A percentile compares a stretch with the other conserved stretches of the same genome.
Evolutionary conservation across 805 yeast species (phyloP).

Genomic region (Maudiozyma barnettii): DNA sequence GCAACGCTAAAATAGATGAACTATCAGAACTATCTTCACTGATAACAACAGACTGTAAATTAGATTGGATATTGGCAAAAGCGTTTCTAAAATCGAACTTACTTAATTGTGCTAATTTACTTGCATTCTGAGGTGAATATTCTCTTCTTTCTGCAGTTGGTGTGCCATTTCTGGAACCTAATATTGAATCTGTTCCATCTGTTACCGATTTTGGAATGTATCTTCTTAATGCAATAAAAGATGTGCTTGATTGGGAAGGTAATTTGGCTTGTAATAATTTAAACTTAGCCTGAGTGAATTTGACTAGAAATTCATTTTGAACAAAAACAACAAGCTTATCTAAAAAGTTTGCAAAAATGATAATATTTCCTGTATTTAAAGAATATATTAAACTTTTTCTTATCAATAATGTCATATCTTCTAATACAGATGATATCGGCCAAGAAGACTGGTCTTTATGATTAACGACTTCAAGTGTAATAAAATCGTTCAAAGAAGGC

Average conservation of each 20-base stretch:
- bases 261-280: slow-evolving; percentile 21
- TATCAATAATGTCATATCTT: slow-evolving; percentile 69
- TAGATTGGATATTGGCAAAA: slow-evolving; percentile 31
- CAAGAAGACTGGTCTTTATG: slow-evolving; percentile 27
- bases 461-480: slow-evolving; percentile 10
- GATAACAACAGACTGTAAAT: slow-evolving; percentile 25
- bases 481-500: slow-evolving; percentile 42
- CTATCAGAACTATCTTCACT: slow-evolving; percentile 24
- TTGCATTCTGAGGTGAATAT: slow-evolving; percentile 4
- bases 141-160: slow-evolving; percentile 10
- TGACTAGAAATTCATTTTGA: slow-evolving; percentile 26
- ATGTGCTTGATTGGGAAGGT: neutral
- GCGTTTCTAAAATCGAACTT: slow-evolving; percentile 28
- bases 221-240: slow-evolving; percentile 13
- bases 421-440: slow-evolving; percentile 76
- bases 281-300: slow-evolving; percentile 22
- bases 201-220: slow-evolving; percentile 14
- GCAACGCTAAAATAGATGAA: slow-evolving; percentile 32
- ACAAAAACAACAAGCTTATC: slow-evolving; percentile 20
- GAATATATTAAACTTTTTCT: slow-evolving; percentile 57
- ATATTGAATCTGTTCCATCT: neutral
- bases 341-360: slow-evolving; percentile 22
- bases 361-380: slow-evolving; percentile 58
- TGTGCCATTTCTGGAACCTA: slow-evolving; percentile 3
- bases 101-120: slow-evolving; percentile 20